Percentiles rank a stretch among this genome's conserved stretches.
These are phyloP conservation scores for Hypomontagnella monticulosa DNA, from an alignment of 495 filamentous ascomycete genomes.

Conservation along the genomic window DNA sequence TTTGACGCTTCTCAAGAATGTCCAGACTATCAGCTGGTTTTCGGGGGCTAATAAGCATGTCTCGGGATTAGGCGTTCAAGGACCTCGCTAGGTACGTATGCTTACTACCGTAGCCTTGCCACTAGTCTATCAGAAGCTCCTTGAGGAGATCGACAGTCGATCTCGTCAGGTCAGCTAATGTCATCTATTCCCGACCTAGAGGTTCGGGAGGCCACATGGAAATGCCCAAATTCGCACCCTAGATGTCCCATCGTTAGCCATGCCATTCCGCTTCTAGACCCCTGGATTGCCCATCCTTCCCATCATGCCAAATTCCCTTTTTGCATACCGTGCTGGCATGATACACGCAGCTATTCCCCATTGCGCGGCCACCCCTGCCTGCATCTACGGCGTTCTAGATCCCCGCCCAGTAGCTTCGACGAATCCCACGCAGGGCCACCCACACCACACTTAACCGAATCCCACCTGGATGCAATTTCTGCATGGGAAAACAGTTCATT, in stretches of 20 bases:
- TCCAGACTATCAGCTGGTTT: neutral
- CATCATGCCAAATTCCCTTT: constrained; percentile 35
- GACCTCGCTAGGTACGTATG: constrained; percentile 59
- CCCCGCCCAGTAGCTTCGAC: constrained; percentile 26
- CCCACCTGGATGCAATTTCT: constrained; percentile 17
- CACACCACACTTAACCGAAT: constrained; percentile 29
- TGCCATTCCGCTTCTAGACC: constrained; percentile 30
- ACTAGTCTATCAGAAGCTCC: neutral
- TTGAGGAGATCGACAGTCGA: constrained; percentile 30
- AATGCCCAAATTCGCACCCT: constrained; percentile 24
- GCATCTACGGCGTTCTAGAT: constrained; percentile 28
- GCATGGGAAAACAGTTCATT: constrained; percentile 26
- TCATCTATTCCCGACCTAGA: constrained; percentile 20
- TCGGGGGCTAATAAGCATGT: constrained; percentile 28
- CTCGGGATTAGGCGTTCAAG: constrained; percentile 53
- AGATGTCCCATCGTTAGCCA: constrained; percentile 32
- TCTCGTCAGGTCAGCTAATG: constrained; percentile 22
- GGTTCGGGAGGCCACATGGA: constrained; percentile 33
- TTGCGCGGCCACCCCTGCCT: constrained; percentile 24
- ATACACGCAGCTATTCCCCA: constrained; percentile 22
- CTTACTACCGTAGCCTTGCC: constrained; percentile 12
- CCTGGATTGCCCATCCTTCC: constrained; percentile 29
- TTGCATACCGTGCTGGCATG: constrained; percentile 25
- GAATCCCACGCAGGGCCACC: constrained; percentile 20
- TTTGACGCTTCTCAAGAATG: constrained; percentile 1